Evolutionary conservation across 1,284 basidiomycete species (phyloP), one percentile per base, ranked within the genome.

Genomic region (Trametes polyzona): DNA sequence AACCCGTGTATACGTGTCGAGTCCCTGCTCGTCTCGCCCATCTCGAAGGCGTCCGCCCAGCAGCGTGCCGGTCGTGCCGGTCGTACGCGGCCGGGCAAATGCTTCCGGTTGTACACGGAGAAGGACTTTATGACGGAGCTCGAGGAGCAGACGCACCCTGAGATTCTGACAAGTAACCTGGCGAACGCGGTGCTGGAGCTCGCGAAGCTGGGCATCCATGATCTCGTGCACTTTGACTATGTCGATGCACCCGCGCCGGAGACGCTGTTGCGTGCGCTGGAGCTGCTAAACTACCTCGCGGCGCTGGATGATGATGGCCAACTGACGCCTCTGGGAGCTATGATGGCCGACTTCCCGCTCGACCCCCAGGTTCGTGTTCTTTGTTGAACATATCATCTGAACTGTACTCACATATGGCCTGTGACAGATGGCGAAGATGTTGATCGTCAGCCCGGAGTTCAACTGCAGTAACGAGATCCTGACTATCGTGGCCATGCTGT

Each of bases 281-380:
- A 99, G 74, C 76, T 98, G 53, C 80, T 99, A 52, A 97, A 98
- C 71, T 97, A 91, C 74, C 82, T 99, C 26, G 86, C 88, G 4
- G 96, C 96, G 0, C 80, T 99, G 59, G 95, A 99, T 69, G 95
- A 99, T 66, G 93, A 98, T 5, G 96, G 97, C 16, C 88, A 94
- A 61, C 74, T 99, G 53, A 99, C 96, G 0, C 76, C 88, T 0
- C 76, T 98, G 2, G 96, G 97, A 12, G 79, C 78, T 43, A 92
- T 96, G 59, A 98, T 99, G 96, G 96, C 96, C 11, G 96, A 98
- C 65, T 98, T 99, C 77, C 96, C 96, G 14, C 82, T 99, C 26
- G 97, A 99, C 71, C 96, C 97, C 29, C 96, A 98, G 79, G 90
- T 88, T 62, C 35, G 73, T 63, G 14, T 32, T 36, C 16, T 7